Evolutionary conservation across 1,139 yeast species (phyloP).

Genomic region (Arxiozyma telluris): DNA sequence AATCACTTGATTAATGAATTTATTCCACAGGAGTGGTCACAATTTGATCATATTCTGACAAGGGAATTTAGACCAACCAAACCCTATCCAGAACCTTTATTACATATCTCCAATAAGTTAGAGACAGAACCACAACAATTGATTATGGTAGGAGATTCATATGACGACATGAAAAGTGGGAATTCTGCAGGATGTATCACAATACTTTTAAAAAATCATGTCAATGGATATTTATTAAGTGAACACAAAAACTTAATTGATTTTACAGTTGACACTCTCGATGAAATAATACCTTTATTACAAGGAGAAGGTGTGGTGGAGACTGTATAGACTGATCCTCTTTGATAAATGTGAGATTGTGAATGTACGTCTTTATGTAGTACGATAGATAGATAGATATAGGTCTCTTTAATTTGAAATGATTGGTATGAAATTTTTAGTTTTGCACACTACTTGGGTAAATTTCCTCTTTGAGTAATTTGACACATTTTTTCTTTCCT

Average conservation of each 20-base stretch:
- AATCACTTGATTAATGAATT: constrained; percentile 38
- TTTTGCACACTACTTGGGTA: no score
- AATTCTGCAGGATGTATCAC: constrained; percentile 49
- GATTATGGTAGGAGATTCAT: constrained; percentile 63
- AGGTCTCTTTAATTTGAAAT: no score
- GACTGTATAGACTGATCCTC: background rate
- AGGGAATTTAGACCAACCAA: constrained; percentile 57
- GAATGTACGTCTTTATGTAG: background rate
- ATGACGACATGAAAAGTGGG: constrained; percentile 57
- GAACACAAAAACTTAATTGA: constrained; percentile 35
- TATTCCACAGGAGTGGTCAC: constrained; percentile 31
- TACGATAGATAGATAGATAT: no score
- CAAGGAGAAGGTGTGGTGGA: background rate
- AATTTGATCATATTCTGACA: constrained; percentile 47
- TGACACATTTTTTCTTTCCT: no score
- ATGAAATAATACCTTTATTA: constrained; percentile 34
- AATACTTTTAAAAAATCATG: constrained; percentile 41
- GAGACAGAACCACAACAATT: constrained; percentile 36
- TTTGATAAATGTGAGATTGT: no score
- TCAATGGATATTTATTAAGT: constrained; percentile 36
- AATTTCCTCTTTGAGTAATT: no score
- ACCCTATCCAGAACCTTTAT: constrained; percentile 53
- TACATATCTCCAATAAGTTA: constrained; percentile 44
- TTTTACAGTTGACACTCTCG: constrained; percentile 34
- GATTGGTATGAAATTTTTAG: no score